Evolutionary conservation across 495 filamentous ascomycete genomes (phyloP).

Genomic region (Neurospora sp.): DNA sequence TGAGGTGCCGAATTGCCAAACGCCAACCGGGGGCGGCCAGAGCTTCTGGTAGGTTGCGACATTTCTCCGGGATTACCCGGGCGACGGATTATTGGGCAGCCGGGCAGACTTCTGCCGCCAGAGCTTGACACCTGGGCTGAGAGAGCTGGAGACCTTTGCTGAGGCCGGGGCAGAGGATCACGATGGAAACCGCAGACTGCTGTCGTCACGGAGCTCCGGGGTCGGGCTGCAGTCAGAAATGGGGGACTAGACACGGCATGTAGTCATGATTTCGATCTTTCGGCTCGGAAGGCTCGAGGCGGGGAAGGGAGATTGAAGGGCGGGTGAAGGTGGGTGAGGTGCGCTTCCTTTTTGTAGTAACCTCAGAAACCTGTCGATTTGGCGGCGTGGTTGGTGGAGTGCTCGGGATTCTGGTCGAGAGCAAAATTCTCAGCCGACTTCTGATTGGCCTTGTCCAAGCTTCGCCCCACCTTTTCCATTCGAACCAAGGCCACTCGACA

Average conservation of each 20-base stretch:
- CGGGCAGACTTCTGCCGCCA: background rate
- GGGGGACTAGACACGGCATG: background rate
- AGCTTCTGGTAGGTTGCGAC: background rate
- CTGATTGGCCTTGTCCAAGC: conserved; percentile 21
- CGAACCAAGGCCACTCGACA: conserved; percentile 13
- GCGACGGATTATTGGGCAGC: background rate
- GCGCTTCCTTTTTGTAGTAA: background rate
- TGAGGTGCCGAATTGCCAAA: background rate
- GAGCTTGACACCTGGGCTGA: background rate
- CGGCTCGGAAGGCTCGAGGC: background rate
- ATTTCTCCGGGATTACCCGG: background rate
- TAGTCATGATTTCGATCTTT: background rate
- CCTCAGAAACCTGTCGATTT: background rate
- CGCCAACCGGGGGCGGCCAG: background rate
- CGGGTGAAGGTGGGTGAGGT: background rate
- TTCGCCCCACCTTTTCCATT: background rate
- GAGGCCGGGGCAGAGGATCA: background rate
- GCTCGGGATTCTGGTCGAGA: conserved; percentile 8
- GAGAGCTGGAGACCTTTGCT: background rate
- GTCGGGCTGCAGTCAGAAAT: background rate
- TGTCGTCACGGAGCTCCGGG: background rate
- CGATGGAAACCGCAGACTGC: background rate
- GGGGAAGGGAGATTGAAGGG: background rate
- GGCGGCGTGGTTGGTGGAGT: background rate
- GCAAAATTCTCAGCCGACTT: conserved; percentile 27